These are phyloP conservation scores for Ceratocystis smalleyi DNA, from an alignment of 2,329 filamentous ascomycete genomes.

Conservation along the genomic window DNA sequence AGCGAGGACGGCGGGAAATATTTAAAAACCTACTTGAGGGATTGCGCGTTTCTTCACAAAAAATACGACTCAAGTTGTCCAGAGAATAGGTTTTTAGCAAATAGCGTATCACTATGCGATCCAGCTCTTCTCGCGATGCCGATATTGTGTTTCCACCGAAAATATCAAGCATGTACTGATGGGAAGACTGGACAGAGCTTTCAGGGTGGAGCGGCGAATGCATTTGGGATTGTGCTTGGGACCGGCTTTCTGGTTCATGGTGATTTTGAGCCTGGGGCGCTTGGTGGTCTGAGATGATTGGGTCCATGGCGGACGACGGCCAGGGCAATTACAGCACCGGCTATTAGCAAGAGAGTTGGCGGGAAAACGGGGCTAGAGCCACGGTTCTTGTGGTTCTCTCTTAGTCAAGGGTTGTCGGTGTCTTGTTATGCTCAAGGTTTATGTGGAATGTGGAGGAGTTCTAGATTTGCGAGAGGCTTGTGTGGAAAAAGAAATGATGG, in stretches of 20 bases:
- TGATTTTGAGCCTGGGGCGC: slow-evolving; percentile 1
- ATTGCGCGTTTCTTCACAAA: slow-evolving; percentile 18
- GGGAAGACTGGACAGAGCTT: neutral
- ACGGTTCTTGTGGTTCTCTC: neutral
- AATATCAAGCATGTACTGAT: neutral
- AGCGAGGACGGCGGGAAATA: neutral
- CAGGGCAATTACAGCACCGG: neutral
- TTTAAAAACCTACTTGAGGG: slow-evolving; percentile 5
- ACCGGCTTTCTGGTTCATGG: neutral
- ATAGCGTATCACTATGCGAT: slow-evolving; percentile 20
- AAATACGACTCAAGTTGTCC: slow-evolving; percentile 18
- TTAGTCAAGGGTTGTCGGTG: neutral
- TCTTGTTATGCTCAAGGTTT: neutral
- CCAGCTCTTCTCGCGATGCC: slow-evolving; percentile 12
- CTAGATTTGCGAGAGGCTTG: neutral
- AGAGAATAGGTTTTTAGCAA: slow-evolving; percentile 18
- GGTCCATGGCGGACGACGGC: neutral
- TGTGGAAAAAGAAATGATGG: neutral
- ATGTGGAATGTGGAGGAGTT: neutral
- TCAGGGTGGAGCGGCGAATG: neutral
- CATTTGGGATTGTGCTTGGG: neutral
- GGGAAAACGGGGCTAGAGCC: neutral
- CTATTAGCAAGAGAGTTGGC: neutral
- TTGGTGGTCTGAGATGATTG: neutral
- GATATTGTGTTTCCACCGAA: neutral